These are phyloP conservation scores for Corylus avellana DNA, from an alignment of 306 rosid genomes.

Conservation along the genomic window DNA sequence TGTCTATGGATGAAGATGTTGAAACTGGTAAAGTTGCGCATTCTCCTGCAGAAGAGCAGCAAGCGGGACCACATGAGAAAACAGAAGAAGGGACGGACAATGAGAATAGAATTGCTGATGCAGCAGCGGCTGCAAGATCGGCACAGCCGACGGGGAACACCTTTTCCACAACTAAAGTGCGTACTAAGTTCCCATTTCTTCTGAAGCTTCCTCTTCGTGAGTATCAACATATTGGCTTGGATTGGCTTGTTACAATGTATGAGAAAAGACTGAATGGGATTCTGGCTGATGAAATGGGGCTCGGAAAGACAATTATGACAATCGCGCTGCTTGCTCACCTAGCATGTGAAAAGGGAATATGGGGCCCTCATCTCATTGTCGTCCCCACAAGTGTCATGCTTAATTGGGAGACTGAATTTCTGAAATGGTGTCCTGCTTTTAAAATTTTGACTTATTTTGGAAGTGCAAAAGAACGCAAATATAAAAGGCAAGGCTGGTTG, in stretches of 20 bases:
- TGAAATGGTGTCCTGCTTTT: constrained; percentile 98
- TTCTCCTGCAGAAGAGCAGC: constrained; percentile 51
- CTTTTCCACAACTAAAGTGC: constrained; percentile 94
- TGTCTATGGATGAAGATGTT: constrained; percentile 53
- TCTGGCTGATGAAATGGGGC: constrained; percentile 98
- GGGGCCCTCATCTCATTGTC: constrained; percentile 99
- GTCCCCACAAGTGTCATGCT: constrained; percentile 99
- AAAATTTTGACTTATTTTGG: constrained; percentile 93
- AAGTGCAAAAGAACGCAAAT: constrained; percentile 91
- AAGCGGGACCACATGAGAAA: constrained; percentile 36
- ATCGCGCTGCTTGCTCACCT: constrained; percentile 95
- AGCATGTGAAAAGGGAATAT: constrained; percentile 96
- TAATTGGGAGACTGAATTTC: constrained; percentile 99
- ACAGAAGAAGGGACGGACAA: constrained; percentile 63
- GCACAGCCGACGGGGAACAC: constrained; percentile 99
- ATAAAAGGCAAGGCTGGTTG: constrained; percentile 94
- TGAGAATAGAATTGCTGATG: constrained; percentile 85
- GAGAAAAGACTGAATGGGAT: constrained; percentile 95
- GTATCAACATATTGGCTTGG: constrained; percentile 98
- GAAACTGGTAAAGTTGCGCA: constrained; percentile 42
- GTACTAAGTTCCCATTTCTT: constrained; percentile 93
- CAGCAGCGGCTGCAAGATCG: constrained; percentile 99
- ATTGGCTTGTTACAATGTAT: constrained; percentile 99
- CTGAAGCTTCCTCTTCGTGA: constrained; percentile 92
- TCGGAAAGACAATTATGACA: constrained; percentile 98